These are phyloP conservation scores for Spatholobus suberectus DNA, from an alignment of 306 rosid genomes.

Conservation along the genomic window DNA sequence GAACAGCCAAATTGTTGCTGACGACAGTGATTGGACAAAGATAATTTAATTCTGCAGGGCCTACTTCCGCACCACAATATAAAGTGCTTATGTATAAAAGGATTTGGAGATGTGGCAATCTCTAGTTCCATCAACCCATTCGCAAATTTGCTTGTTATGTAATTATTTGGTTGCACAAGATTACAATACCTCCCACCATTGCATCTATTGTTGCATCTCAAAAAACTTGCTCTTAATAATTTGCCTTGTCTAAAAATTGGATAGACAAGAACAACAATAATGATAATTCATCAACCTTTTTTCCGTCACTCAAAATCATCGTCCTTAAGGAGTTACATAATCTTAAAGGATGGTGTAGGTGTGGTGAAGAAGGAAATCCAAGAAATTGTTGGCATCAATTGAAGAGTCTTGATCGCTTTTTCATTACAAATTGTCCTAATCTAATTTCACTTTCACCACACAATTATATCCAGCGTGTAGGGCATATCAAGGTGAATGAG, in stretches of 20 bases:
- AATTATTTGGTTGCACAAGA: fast-evolving
- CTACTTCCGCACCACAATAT: background rate
- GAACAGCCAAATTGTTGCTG: background rate
- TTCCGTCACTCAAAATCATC: background rate
- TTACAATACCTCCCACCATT: background rate
- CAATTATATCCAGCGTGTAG: background rate
- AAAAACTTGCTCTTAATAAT: fast-evolving
- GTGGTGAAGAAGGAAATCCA: background rate
- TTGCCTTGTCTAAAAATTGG: constrained; percentile 11
- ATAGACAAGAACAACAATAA: background rate
- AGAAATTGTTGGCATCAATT: background rate
- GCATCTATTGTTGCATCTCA: background rate
- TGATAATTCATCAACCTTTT: background rate
- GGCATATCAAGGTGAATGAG: no score
- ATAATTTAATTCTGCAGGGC: background rate
- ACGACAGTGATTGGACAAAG: background rate
- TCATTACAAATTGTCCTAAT: background rate
- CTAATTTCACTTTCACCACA: background rate
- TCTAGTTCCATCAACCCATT: background rate
- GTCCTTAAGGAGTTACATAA: background rate
- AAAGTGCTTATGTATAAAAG: fast-evolving
- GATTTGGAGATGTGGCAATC: background rate
- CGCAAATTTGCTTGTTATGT: background rate
- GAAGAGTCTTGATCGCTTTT: no score
- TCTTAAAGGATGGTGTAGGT: background rate